These are phyloP conservation scores for Cicer chorassanicum DNA, from an alignment of 306 rosid species.

Conservation along the genomic window DNA sequence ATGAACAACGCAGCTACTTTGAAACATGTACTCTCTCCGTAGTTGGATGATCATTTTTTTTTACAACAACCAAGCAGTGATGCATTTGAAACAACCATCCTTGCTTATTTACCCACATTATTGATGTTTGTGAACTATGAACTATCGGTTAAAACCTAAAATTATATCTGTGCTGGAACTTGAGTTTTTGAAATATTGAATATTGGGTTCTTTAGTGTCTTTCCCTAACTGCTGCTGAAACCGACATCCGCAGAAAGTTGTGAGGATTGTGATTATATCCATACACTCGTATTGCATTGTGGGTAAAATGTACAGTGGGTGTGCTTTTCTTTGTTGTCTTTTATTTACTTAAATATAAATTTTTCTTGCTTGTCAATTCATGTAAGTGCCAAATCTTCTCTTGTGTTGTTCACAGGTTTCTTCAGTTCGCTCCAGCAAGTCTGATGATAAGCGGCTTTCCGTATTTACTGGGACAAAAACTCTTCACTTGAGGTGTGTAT, in stretches of 20 bases:
- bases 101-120: background rate
- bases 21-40: constrained; percentile 16
- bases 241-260: constrained; percentile 21
- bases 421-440: constrained; percentile 93
- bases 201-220: constrained; percentile 21
- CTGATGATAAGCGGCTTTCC: constrained; percentile 93
- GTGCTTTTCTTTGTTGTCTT: constrained; percentile 19
- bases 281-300: constrained; percentile 4
- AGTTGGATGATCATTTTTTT: constrained; percentile 18
- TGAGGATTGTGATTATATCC: constrained; percentile 14
- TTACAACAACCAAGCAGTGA: background rate
- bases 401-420: constrained; percentile 77
- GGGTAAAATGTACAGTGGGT: constrained; percentile 24
- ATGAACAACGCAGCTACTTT: constrained; percentile 25
- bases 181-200: constrained; percentile 6
- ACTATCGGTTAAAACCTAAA: background rate
- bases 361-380: constrained; percentile 29
- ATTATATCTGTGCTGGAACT: constrained; percentile 27
- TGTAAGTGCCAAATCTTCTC: constrained; percentile 44
- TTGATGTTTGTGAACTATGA: constrained; percentile 15
- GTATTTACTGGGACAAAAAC: constrained; percentile 95
- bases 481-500: constrained; percentile 82
- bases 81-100: constrained; percentile 8
- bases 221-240: constrained; percentile 35
- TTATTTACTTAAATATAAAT: constrained; percentile 4